Evolutionary conservation across 208 protist species (phyloP), one percentile per base, ranked within the genome.

Genomic region (Naegleria lovaniensis): DNA sequence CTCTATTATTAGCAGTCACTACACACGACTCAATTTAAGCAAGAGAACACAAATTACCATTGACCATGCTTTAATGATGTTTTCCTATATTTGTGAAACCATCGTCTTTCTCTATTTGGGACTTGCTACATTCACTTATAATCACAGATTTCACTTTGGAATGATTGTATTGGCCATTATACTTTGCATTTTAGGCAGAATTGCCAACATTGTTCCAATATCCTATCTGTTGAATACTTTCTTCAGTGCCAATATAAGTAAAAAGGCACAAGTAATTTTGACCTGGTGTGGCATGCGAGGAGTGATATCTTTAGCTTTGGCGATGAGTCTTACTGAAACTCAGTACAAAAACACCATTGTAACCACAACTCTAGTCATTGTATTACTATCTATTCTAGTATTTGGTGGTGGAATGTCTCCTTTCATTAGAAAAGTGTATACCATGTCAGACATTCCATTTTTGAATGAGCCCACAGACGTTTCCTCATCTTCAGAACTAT

Each of bases 231-330:
- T 91, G 25, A 96, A 96, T 59, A 75, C 41, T 16, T 38, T 83
- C 29, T 48, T 93, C 38, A 91, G 85, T 33, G 48, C 88, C 0
- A 88, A 90, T n/a, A 95, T 96, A 48, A 52, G 88, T 40, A n/a
- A 38, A 29, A 93, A 83, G 33, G 88, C 94, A 59, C 90, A 93
- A 87, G 39, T 94, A 29, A 88, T 95, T n/a, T 90, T 95, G 90
- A 95, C 90, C 87, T 95, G 94, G 85, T 91, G 88, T 52, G 95
- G 95, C 2, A 91, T 96, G 59, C 91, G 95, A 87, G 95, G 95
- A 36, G 94, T 93, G 59, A 94, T 96, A 85, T 92, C 95, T 22
- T 95, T 96, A 76, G 91, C 92, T 5, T 86, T 96, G 0, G 58
- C 91, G 0, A 36, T 95, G 22, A 67, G 48, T 41, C 13, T 22